Evolutionary conservation across 2,329 filamentous ascomycete species (phyloP), one percentile per base, ranked within the genome.

Genomic region (Talaromyces amestolkiae): DNA sequence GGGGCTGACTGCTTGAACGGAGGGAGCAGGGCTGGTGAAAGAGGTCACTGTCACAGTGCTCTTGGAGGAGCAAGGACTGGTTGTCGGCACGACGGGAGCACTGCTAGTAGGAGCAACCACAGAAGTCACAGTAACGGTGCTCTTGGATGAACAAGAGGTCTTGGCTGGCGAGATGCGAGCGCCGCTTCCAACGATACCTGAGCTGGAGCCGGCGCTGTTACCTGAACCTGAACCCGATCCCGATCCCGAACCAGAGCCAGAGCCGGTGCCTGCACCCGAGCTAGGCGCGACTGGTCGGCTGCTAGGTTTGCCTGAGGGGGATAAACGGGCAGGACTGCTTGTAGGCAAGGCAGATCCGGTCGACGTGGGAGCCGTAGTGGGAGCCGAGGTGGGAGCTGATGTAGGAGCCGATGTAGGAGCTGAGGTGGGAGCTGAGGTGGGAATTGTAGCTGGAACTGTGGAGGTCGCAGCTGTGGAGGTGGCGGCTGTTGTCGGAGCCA

Each of bases 41-140:
- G 53, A 58, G n/a, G 62, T 64, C 6, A 66, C 53, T 13, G 60
- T 62, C 24, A 63, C 33, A 11, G 60, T 58, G n/a, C 51, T 63
- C 19, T 63, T 63, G 19, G 59, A 59, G 7, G 53, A 31, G 41
- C 62, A 64, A 5, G 54, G 24, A 17, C 39, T 59, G 10, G 53
- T 59, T 47, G 54, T 58, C 39, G 62, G 62, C 13, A 24, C 24
- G 9, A 39, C 45, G 1, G 19, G 53, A 54, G 39, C 61, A 63
- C 47, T 33, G 61, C 35, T 54, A 19, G 17, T 63, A 37, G 51
- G 59, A 45, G 47, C 7, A 13, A 58, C 43, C 4, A 24, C 53
- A 1, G 45, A 58, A 43, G 64, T 66, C 4, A 58, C 31, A 5
- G 62, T 64, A 17, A 51, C 3, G 13, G 59, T 63, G 35, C 59